These are phyloP conservation scores for Mantamonas sphyraenae DNA, from an alignment of 78 protist species.

Conservation along the genomic window DNA sequence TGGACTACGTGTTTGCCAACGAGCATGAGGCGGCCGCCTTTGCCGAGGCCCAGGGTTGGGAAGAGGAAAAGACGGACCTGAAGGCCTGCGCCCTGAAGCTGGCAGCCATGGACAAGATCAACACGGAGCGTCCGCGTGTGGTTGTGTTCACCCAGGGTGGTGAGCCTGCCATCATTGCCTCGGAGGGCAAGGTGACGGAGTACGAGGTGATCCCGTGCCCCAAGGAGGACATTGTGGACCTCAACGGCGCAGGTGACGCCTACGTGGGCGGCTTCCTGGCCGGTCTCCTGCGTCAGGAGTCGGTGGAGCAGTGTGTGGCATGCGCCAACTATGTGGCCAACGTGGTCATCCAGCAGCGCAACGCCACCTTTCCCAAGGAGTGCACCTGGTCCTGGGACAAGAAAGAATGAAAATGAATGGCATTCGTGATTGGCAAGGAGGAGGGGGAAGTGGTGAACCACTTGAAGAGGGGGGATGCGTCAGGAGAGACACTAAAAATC, in stretches of 20 bases:
- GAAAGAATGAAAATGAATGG: too few relatives aligned
- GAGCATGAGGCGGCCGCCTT: constrained; percentile 80
- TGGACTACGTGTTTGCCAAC: constrained; percentile 86
- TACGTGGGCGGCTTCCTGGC: constrained; percentile 96
- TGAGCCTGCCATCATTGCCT: constrained; percentile 60
- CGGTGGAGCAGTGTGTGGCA: constrained; percentile 51
- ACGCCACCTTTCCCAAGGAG: constrained; percentile 82
- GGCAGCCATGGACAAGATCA: constrained; percentile 47
- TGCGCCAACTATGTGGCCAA: constrained; percentile 83
- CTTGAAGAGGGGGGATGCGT: too few relatives aligned
- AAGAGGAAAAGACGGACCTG: constrained; percentile 30
- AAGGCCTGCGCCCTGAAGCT: constrained; percentile 54
- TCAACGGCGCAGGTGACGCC: constrained; percentile 97
- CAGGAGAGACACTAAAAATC: too few relatives aligned
- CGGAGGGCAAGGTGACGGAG: constrained; percentile 14
- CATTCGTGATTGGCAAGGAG: too few relatives aligned
- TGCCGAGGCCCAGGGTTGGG: constrained; percentile 49
- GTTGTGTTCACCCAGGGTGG: constrained; percentile 94
- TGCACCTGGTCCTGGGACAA: too few relatives aligned
- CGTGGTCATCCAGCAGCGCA: constrained; percentile 65
- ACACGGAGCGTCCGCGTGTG: constrained; percentile 48
- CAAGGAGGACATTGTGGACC: constrained; percentile 78
- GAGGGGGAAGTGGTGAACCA: too few relatives aligned
- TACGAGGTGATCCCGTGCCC: constrained; percentile 38
- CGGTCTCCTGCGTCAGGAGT: constrained; percentile 23